Evolutionary conservation across 768 basidiomycete species (phyloP), one percentile per base, ranked within the genome.

Genomic region (Omphalotus guepiniiformis): DNA sequence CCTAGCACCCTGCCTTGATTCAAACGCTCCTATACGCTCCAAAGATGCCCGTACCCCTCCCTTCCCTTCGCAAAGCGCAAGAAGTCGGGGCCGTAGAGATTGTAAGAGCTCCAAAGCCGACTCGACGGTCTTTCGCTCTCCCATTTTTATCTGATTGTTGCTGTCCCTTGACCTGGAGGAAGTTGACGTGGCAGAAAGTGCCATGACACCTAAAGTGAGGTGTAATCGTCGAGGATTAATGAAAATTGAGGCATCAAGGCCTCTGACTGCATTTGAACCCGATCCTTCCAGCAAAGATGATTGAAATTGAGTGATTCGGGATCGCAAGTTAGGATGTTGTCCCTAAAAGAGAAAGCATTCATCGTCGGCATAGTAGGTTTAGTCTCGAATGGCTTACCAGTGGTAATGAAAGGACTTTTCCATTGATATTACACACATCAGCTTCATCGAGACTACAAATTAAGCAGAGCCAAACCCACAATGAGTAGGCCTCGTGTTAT

Each of bases 131-230:
- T 39, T 23, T 15, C n/a, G 7, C 8, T 29, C 18, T 19, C 35
- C 7, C 26, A 39, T 41, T 22, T 42, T 50, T 3, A n/a, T 22
- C 26, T 29, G 16, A 28, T 13, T 15, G 12, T 34, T 4, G 16
- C 35, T 1, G 48, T 39, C 21, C n/a, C n/a, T n/a, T n/a, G n/a
- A n/a, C 7, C 26, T 37, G 40, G 29, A 27, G 26, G 26, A 36
- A 40, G 28, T 19, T 38, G 46, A 9, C 34, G 11, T 9, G 7
- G 38, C 15, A 5, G 36, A 29, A 28, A 88, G 78, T 0, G 75
- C 64, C 82, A 90, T 84, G 1, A 88, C 85, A 1, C 86, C 87
- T 2, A 90, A 65, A 0, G 87, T 89, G 48, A 89, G 63, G 61
- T 90, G 87, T 35, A 88, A 63, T n/a, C 85, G 62, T 8, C 70